Evolutionary conservation across 768 basidiomycete genomes (phyloP).

Genomic region (Agaricus sinodeliciosus): DNA sequence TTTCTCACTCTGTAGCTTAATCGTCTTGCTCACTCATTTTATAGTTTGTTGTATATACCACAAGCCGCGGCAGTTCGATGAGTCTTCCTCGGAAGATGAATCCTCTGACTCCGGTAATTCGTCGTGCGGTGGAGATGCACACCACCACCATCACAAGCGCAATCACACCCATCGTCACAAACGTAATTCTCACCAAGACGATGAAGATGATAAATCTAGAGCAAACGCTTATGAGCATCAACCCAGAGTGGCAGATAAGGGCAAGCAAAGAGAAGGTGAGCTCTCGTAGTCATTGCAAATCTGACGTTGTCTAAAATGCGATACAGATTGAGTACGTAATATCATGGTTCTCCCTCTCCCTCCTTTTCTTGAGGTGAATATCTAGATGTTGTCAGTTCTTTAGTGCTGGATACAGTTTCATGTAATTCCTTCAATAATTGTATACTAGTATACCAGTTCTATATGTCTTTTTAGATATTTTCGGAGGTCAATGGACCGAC

Average conservation of each 20-base stretch:
- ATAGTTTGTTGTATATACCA: constrained; percentile 95
- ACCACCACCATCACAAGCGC: constrained; percentile 13
- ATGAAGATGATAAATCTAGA: constrained; percentile 17
- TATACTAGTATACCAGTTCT: no score
- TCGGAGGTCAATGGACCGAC: no score
- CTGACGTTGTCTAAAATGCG: not conserved
- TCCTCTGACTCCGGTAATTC: constrained; percentile 43
- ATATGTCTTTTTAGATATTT: no score
- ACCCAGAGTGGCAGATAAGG: constrained; percentile 28
- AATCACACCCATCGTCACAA: constrained; percentile 11
- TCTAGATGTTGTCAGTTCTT: not conserved
- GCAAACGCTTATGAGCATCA: constrained; percentile 47
- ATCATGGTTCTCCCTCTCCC: no score
- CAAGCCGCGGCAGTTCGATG: constrained; percentile 72
- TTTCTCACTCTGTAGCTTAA: not conserved
- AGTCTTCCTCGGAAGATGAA: constrained; percentile 64
- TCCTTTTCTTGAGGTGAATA: no score
- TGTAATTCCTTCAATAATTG: no score
- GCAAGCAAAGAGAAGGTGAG: constrained; percentile 24
- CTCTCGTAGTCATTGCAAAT: not conserved
- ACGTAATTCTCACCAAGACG: constrained; percentile 6
- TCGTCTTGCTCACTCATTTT: not conserved
- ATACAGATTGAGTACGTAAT: no score
- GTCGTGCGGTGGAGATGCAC: constrained; percentile 17
- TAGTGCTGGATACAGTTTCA: not conserved